Evolutionary conservation across 1,139 yeast genomes (phyloP).

Genomic region (Taphrina flavorubra): DNA sequence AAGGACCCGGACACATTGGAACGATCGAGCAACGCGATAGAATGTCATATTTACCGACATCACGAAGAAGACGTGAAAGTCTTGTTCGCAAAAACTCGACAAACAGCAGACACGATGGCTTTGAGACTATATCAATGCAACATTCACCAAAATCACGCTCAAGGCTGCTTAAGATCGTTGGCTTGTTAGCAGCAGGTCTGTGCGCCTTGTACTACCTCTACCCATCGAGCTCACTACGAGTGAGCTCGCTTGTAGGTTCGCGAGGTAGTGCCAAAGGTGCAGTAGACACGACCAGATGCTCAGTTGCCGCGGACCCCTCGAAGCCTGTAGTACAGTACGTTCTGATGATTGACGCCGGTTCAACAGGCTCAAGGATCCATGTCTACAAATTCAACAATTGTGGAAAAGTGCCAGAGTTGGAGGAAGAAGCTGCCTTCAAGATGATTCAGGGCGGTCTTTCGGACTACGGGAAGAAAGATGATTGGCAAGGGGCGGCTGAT

Average conservation of each 20-base stretch:
- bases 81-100: conserved; percentile 20
- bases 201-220: conserved; percentile 18
- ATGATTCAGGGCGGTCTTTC: conserved; percentile 94
- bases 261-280: background rate
- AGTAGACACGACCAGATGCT: conserved; percentile 39
- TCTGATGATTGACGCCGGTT: conserved; percentile 95
- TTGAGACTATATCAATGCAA: conserved; percentile 30
- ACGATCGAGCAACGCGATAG: background rate
- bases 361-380: conserved; percentile 95
- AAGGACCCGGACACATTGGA: no score
- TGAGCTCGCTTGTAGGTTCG: background rate
- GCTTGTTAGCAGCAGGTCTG: conserved; percentile 1
- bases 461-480: conserved; percentile 67
- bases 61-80: conserved; percentile 32
- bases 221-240: conserved; percentile 13
- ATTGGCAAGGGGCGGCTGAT: conserved; percentile 80
- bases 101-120: conserved; percentile 18
- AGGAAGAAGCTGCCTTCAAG: conserved; percentile 73
- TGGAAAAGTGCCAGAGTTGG: conserved; percentile 74
- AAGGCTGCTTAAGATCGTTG: conserved; percentile 17
- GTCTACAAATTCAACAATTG: conserved; percentile 90
- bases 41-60: conserved; percentile 35
- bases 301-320: conserved; percentile 44
- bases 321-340: conserved; percentile 59
- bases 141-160: conserved; percentile 10